Evolutionary conservation across 2,329 filamentous ascomycete genomes (phyloP).

Genomic region (Calycina herbarum): DNA sequence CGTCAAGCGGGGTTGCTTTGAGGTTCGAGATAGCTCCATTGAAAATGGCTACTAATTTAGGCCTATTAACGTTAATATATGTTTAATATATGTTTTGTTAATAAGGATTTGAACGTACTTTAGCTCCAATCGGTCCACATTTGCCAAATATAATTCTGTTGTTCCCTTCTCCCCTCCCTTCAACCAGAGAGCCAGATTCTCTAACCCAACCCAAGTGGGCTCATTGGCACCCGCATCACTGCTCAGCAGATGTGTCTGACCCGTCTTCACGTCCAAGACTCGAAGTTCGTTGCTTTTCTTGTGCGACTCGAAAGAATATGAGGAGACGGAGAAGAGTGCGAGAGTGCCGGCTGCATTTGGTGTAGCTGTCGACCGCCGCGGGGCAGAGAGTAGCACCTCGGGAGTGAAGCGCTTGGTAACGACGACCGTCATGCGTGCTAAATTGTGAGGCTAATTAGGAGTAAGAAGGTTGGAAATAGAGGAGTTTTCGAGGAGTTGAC

Average conservation of each 20-base stretch:
- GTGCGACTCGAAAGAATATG: constrained; percentile 79
- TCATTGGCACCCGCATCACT: constrained; percentile 66
- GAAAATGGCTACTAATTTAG: constrained; percentile 49
- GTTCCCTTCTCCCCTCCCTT: constrained; percentile 55
- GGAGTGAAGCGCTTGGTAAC: constrained; percentile 63
- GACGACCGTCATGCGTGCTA: not conserved
- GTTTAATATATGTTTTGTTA: constrained; percentile 6
- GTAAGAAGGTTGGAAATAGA: not conserved
- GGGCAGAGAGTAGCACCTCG: constrained; percentile 73
- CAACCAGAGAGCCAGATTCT: constrained; percentile 35
- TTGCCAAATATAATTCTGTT: constrained; percentile 33
- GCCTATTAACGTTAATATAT: constrained; percentile 32
- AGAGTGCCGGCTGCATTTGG: constrained; percentile 68
- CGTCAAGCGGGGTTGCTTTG: constrained; percentile 54
- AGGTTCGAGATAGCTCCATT: constrained; percentile 57
- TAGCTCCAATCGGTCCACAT: constrained; percentile 30
- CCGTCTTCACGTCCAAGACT: constrained; percentile 67
- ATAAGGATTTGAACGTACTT: constrained; percentile 19
- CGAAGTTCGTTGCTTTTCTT: constrained; percentile 67
- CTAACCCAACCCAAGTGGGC: constrained; percentile 66
- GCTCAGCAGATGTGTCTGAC: constrained; percentile 64
- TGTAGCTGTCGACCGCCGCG: constrained; percentile 66
- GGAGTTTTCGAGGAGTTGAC: not conserved
- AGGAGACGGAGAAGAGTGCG: constrained; percentile 67
- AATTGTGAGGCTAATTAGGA: not conserved